Base-by-base conservation (phyloP, 2,329 filamentous ascomycete species). In the Pseudocercospora cruenta region DNA sequence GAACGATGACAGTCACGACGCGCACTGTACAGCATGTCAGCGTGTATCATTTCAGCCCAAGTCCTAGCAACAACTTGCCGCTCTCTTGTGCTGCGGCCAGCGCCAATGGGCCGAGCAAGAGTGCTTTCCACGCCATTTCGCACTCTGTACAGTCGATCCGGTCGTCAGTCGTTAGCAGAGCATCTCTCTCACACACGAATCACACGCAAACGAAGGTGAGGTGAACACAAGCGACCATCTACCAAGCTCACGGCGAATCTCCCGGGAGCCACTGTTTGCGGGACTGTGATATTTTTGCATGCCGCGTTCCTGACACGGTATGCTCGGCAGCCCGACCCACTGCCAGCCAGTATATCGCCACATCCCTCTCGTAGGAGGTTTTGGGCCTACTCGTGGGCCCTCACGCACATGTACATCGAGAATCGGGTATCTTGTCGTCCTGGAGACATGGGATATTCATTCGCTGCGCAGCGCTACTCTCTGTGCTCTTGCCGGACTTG, bases 1-100 rank as follows among this genome's bases (percentile, higher is more conserved):
- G 55, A n/a, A 68, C 58, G 19, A 66, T 54, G 57, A 68, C 67
- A 3, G 67, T 68, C n/a, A 68, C 67, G 16, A 68, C 64, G 39
- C 67, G 63, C 22, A 55, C 67, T 68, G 58, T 22, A 39, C 12
- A 31, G 26, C 10, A 10, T 19, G 51, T 66, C 58, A 66, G 64
- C 43, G 36, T 53, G 22, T 19, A 2, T 9, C 24, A 45, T 49
- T 19, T 9, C 31, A 8, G 7, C 14, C 22, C n/a, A 14, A 43
- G n/a, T 28, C 7, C 55, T 7, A 19, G 21, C n/a, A 4, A 19
- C 2, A 8, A 53, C 53, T 47, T 54, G 58, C 64, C 60, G 19
- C 59, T 59, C 47, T 53, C 49, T 22, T 59, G 58, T 19, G 63
- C 63, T 33, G 58, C 58, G 10, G 49, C 63, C 33, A 65, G n/a